Evolutionary conservation across 805 yeast genomes (phyloP), one percentile per base, ranked within the genome.

Genomic region (Kuraishia floccosa): DNA sequence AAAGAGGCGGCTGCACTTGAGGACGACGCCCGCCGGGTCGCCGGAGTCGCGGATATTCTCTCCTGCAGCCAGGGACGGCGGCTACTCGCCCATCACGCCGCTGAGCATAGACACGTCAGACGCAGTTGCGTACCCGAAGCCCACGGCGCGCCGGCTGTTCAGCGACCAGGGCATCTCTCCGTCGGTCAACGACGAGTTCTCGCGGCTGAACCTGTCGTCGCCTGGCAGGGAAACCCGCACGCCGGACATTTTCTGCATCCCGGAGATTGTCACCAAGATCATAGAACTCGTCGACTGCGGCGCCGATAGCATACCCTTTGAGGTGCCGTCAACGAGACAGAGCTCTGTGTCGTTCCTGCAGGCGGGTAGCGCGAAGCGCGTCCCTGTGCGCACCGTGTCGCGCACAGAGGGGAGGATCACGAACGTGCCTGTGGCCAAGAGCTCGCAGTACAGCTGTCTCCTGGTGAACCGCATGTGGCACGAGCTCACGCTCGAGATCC

Each of bases 381-480:
- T 31, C 18, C 27, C 38, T 10, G 30, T 36, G 25, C 20, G 31
- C 5, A 31, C 34, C 20, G 27, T 32, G 6, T 10, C 33, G 10
- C 13, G 36, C 9, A 20, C 23, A n/a, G 28, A 26, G 7, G 17
- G 22, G 24, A 31, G 25, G 8, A 27, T 33, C 12, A 38, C 33
- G n/a, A 39, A 17, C 20, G 24, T 33, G n/a, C 17, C 29, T 9
- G 32, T 25, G 18, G 28, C 33, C n/a, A 30, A 47, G 3, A 29
- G 50, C 18, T 58, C 65, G 5, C 46, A 84, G 17, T 65, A 59
- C 53, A 68, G 63, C 40, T 85, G 94, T 47, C 49, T 83, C 29
- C 48, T 68, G 30, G 94, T 87, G 9, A 80, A 76, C 55, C 69
- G 61, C 38, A 45, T 74, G 16, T 86, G 93, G 81, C 47, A 72